A percentile compares a stretch with the other conserved stretches of the same genome.
Conservation (phyloP, 768 basidiomycete genomes). For the Tricholoma sp. region DNA sequence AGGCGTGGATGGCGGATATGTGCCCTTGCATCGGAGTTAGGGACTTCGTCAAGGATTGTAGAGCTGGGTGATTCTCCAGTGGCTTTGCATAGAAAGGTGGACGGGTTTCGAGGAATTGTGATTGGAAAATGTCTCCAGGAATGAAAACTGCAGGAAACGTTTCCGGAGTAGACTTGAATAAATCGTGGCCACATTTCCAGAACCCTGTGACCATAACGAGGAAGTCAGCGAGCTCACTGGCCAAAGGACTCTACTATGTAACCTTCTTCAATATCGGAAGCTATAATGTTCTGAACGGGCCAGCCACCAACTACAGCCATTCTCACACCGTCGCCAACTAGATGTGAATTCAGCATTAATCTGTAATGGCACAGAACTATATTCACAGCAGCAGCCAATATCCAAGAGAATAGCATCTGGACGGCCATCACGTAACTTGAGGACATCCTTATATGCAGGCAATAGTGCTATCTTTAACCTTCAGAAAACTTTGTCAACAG, state of each 20-base stretch:
- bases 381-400: slow-evolving; percentile 30
- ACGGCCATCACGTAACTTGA: slow-evolving; percentile 15
- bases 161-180: slow-evolving; percentile 41
- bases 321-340: slow-evolving; percentile 30
- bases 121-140: slow-evolving; percentile 43
- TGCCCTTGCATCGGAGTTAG: slow-evolving; percentile 42
- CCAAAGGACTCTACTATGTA: neutral
- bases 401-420: slow-evolving; percentile 27
- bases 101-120: slow-evolving; percentile 27
- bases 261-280: slow-evolving; percentile 27
- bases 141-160: slow-evolving; percentile 47
- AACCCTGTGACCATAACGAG: slow-evolving; percentile 29
- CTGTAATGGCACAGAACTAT: neutral
- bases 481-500: neutral
- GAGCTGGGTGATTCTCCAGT: slow-evolving; percentile 14
- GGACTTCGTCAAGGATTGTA: slow-evolving; percentile 27
- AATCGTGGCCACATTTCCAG: slow-evolving; percentile 50
- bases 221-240: neutral
- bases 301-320: slow-evolving; percentile 29
- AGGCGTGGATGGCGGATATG: slow-evolving; percentile 44
- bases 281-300: slow-evolving; percentile 24
- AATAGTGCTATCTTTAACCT: slow-evolving; percentile 23
- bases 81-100: slow-evolving; percentile 18
- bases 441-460: slow-evolving; percentile 23
- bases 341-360: neutral